Base-by-base conservation (phyloP, 768 basidiomycete genomes). In the Boletus huronensis region DNA sequence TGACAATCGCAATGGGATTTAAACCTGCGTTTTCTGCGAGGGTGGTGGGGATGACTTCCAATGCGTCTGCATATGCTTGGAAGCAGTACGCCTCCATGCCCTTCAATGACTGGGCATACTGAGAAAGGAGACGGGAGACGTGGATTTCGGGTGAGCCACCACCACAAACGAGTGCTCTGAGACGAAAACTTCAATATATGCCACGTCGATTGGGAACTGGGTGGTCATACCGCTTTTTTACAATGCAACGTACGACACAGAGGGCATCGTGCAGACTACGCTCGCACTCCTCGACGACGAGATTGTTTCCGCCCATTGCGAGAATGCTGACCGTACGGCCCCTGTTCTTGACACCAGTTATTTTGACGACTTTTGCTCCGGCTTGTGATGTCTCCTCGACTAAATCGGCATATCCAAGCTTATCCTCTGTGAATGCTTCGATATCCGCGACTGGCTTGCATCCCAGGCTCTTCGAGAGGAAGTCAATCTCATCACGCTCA, bases 11-110 rank as follows among this genome's bases (percentile, higher is more conserved):
- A 60, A 99, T 98, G 6, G 97, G 93, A 73, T 98, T 97, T 53
- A 99, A 79, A 40, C 97, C 97, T 23, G 97, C 97, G 69, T 99
- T 99, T 75, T 99, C 97, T 25, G 97, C 97, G 21, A 99, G 79
- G 0, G 97, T 99, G 3, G 88, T 96, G 5, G 97, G 97, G 58
- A 99, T 98, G 58, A 98, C 90, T 72, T 98, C 97, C 46, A 99
- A 80, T 1, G 97, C 94, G 65, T 98, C 96, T 28, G 97, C 95
- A 66, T 93, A 99, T 4, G 94, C 95, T 64, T 97, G 92, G 85
- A 98, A 97, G 73, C 97, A 98, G 72, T 98, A 98, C 9, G 96
- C 92, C 72, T 98, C 95, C 88, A 98, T 98, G 46, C 97, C 96
- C 72, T 89, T 96, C 57, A 98, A 79, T 1, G 93, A 88, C 61